Base-by-base conservation (phyloP, 2,329 filamentous ascomycete genomes). In the Neurospora sp. region DNA sequence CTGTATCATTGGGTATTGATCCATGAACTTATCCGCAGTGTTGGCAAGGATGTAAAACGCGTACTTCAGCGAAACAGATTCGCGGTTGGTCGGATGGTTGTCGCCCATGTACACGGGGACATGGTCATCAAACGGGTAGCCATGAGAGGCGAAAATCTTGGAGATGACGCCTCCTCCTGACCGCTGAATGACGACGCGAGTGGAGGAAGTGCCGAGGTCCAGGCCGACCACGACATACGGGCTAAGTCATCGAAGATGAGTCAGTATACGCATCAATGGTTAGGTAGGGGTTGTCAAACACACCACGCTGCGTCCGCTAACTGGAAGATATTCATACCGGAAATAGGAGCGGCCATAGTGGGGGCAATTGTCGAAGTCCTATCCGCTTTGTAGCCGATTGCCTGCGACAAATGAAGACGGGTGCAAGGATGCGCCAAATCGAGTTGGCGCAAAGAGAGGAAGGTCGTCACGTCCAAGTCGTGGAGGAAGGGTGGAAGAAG, bases 11-110 rank as follows among this genome's bases (percentile, higher is more conserved):
- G 69, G 69, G 36, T 68, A 70, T 6, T 68, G 66, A 17, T 68
- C 66, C 6, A 68, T 28, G 4, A 70, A 38, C 1, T 4, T 33
- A 4, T 70, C 67, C 6, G 43, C 2, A 2, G 23, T 39, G 4
- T 66, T 38, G 11, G 69, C 52, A 7, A 68, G 69, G 4, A 52
- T 17, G 33, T 70, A 70, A 4, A 70, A 66, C 3, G 7, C 69
- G 2, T 70, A 39, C 39, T 70, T 70, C 4, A 39, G 15, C 13
- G 46, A 58, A 15, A 58, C 5, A 15, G 46, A 23, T 28, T 28
- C 46, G 46, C 46, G 42, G 42, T 58, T 6, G 19, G n/a, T 2
- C 7, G 4, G 4, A 13, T 1, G n/a, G 13, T 4, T 2, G 1
- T 58, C 46, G 5, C 19, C 46, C 19, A 28, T 23, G 46, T 58